phyloP scores from a whole-genome alignment of 768 basidiomycete species.

The Termitomyces sp. region DNA sequence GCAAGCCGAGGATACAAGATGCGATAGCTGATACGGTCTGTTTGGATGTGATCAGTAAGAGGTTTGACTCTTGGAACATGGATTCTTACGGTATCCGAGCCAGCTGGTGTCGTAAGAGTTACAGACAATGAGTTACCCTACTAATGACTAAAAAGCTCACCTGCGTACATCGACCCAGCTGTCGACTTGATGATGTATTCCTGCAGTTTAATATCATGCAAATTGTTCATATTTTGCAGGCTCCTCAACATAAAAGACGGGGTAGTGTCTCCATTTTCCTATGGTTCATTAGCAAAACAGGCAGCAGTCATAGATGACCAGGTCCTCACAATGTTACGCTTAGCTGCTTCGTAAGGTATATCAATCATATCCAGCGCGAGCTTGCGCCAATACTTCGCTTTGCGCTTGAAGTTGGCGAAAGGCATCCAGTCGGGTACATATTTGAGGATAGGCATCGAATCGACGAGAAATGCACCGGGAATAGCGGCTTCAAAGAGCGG shows the following conservation, averaged over 20 bases:
- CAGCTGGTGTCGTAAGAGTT: constrained; percentile 14
- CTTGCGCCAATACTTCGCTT: constrained; percentile 25
- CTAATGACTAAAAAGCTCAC: constrained; percentile 4
- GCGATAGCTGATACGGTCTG: constrained; percentile 23
- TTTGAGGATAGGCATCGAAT: constrained; percentile 26
- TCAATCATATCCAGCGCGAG: constrained; percentile 17
- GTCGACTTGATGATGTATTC: constrained; percentile 18
- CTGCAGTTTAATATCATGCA: constrained; percentile 10
- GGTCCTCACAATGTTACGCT: constrained; percentile 16
- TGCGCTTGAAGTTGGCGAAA: constrained; percentile 29
- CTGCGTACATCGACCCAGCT: constrained; percentile 24
- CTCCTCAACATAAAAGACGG: constrained; percentile 20
- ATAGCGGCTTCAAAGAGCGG: constrained; percentile 23
- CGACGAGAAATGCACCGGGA: constrained; percentile 30
- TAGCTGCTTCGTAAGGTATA: constrained; percentile 18
- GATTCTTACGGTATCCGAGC: constrained; percentile 27
- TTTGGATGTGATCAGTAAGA: background rate
- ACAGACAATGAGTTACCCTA: background rate
- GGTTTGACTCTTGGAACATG: background rate
- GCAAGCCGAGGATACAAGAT: constrained; percentile 26
- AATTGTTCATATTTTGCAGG: constrained; percentile 16
- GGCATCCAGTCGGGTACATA: constrained; percentile 35
- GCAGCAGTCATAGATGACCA: background rate
- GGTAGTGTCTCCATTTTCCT: constrained; percentile 17
- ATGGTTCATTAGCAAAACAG: background rate